Conservation (phyloP, 768 basidiomycete species). For the Clitopilus passeckerianus region DNA sequence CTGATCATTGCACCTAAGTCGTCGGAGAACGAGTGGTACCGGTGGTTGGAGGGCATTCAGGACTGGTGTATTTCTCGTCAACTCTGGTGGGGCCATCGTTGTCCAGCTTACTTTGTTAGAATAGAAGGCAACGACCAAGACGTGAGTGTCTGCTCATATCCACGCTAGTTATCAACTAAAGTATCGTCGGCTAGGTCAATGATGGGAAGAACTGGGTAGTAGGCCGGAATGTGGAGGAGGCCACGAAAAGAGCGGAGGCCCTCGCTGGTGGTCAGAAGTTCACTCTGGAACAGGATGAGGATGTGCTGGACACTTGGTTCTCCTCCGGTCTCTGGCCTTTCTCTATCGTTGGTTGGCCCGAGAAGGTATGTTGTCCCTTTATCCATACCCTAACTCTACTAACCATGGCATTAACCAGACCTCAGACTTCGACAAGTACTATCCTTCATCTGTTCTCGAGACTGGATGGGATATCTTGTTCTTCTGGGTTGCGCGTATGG, state of each 20-base stretch:
- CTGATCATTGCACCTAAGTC: constrained; percentile 76
- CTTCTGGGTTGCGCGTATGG: constrained; percentile 99
- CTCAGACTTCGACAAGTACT: constrained; percentile 72
- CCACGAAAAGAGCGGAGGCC: constrained; percentile 64
- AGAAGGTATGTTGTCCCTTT: constrained; percentile 48
- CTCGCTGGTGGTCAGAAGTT: constrained; percentile 67
- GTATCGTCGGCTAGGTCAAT: constrained; percentile 33
- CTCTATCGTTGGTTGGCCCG: constrained; percentile 96
- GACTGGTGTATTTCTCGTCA: constrained; percentile 99
- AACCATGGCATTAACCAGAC: constrained; percentile 43
- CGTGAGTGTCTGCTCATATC: constrained; percentile 29
- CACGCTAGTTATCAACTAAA: not conserved
- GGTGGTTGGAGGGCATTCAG: constrained; percentile 92
- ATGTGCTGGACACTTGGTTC: constrained; percentile 99
- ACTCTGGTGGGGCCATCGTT: constrained; percentile 98
- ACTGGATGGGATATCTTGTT: constrained; percentile 99
- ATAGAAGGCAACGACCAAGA: constrained; percentile 75
- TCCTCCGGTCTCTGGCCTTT: constrained; percentile 97
- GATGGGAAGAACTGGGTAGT: constrained; percentile 91
- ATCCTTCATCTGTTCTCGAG: constrained; percentile 87
- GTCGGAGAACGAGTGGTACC: constrained; percentile 92
- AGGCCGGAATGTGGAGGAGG: constrained; percentile 74
- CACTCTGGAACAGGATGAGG: constrained; percentile 86
- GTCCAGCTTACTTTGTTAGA: constrained; percentile 88
- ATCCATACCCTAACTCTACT: not conserved